Percentiles rank a stretch among this genome's conserved stretches.
Evolutionary conservation across 176 grass and related monocot species (phyloP).

Genomic region (Triticum dicoccoides): DNA sequence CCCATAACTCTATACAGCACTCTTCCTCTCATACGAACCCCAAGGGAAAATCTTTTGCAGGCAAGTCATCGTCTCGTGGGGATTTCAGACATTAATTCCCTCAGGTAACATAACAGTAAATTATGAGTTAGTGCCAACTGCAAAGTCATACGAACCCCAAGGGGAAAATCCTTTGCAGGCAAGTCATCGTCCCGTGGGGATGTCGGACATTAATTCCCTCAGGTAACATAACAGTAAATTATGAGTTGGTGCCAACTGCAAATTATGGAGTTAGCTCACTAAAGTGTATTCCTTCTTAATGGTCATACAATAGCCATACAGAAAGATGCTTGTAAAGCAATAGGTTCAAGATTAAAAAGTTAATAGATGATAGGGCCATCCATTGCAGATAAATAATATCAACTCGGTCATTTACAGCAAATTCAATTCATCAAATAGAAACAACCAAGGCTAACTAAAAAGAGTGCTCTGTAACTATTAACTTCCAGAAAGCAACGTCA

Average conservation of each 20-base stretch:
- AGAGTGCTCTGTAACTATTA: neutral
- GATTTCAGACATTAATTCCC: neutral
- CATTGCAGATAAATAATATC: constrained; percentile 4
- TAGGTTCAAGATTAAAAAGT: neutral
- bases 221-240: neutral
- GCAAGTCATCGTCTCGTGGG: neutral
- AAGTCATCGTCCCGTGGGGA: neutral
- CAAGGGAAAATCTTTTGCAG: neutral
- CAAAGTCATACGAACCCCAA: neutral
- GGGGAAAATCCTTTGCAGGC: neutral
- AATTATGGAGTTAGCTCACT: neutral
- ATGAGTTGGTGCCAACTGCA: neutral
- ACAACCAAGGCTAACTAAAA: neutral
- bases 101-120: neutral
- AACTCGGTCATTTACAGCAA: neutral
- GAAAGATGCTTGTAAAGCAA: constrained; percentile 1
- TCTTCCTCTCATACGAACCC: neutral
- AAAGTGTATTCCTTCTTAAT: neutral
- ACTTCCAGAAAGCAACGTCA: neutral
- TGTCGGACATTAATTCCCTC: neutral
- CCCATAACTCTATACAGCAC: neutral
- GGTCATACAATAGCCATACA: neutral
- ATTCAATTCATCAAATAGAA: neutral
- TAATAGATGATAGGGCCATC: neutral
- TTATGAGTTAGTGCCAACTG: neutral